These are phyloP conservation scores for Cystofilobasidium capitatum DNA, from an alignment of 768 basidiomycete genomes.

Conservation along the genomic window DNA sequence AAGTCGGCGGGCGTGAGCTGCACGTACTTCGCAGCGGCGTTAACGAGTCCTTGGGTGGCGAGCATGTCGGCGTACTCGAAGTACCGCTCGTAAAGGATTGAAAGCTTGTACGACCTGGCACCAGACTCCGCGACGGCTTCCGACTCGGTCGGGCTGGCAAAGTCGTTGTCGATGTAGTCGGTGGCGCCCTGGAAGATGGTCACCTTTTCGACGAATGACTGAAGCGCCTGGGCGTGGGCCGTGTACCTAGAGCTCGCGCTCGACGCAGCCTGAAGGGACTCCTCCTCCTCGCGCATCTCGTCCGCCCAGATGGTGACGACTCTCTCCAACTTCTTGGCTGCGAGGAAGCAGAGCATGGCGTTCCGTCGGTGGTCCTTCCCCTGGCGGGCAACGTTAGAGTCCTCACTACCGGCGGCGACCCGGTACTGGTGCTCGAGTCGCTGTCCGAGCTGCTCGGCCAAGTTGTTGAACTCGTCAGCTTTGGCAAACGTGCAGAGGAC, in stretches of 20 bases:
- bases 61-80: constrained; percentile 91
- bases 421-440: constrained; percentile 77
- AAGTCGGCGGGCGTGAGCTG: constrained; percentile 70
- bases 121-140: constrained; percentile 44
- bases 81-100: constrained; percentile 80
- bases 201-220: constrained; percentile 93
- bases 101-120: constrained; percentile 66
- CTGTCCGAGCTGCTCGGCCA: constrained; percentile 84
- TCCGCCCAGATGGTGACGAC: constrained; percentile 85
- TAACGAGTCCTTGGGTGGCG: constrained; percentile 76
- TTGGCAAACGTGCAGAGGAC: constrained; percentile 89
- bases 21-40: constrained; percentile 70
- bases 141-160: constrained; percentile 44
- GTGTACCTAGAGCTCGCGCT: constrained; percentile 48
- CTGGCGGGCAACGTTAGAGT: constrained; percentile 38
- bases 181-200: constrained; percentile 81
- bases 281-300: constrained; percentile 80
- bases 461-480: constrained; percentile 69
- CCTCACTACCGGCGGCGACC: constrained; percentile 44
- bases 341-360: constrained; percentile 86
- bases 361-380: constrained; percentile 59
- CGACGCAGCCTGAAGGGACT: constrained; percentile 39
- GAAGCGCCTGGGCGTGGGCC: constrained; percentile 72
- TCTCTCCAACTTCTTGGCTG: constrained; percentile 76
- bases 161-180: constrained; percentile 46